Percentiles rank a stretch among this genome's conserved stretches.
phyloP scores from a whole-genome alignment of 257 asterid species.

The Fraxinus americana region DNA sequence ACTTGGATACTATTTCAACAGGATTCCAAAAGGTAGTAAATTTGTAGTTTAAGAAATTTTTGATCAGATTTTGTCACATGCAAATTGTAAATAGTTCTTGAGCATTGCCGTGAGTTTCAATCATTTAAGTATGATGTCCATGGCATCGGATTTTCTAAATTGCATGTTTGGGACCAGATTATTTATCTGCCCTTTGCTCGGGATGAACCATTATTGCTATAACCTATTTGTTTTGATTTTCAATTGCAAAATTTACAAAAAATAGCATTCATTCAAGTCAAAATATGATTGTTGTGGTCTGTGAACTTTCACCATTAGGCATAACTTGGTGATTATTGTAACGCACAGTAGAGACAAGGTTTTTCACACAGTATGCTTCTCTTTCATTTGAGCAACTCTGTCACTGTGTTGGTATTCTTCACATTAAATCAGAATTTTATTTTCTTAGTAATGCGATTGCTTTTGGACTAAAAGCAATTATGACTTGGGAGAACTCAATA shows the following conservation, averaged over 20 bases:
- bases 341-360: no score
- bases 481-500: no score
- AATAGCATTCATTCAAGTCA: no score
- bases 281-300: not conserved
- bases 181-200: not conserved
- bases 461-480: no score
- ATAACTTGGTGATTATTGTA: not conserved
- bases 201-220: not conserved
- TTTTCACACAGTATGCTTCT: no score
- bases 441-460: no score
- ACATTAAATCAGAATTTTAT: no score
- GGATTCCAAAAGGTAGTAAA: constrained; percentile 9
- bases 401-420: no score
- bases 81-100: not conserved
- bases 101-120: constrained; percentile 7
- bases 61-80: not conserved
- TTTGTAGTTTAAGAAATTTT: constrained; percentile 22
- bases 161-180: not conserved
- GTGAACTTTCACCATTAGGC: not conserved
- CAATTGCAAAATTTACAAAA: not conserved
- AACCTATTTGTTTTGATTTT: not conserved
- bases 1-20: constrained; percentile 27
- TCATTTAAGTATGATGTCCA: constrained; percentile 31
- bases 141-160: not conserved
- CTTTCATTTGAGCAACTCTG: no score